Conservation (phyloP, 495 filamentous ascomycete species). For the Penicillium malachiteum region DNA sequence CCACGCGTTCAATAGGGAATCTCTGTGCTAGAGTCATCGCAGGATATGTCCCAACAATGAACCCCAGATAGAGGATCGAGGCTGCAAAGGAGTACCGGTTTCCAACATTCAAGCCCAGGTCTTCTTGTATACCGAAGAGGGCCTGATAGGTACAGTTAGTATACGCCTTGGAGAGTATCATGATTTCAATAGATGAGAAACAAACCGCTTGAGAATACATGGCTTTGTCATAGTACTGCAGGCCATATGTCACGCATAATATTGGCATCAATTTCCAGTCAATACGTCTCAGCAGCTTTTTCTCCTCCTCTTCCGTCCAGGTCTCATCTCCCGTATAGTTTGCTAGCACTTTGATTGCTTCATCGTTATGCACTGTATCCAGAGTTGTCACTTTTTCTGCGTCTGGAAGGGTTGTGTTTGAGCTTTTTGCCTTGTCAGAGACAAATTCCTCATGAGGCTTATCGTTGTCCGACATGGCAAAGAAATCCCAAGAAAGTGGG, state of each 20-base stretch:
- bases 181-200: constrained; percentile 8
- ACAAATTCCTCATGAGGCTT: constrained; percentile 11
- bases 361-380: constrained; percentile 45
- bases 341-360: constrained; percentile 42
- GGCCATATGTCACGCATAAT: constrained; percentile 25
- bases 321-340: constrained; percentile 40
- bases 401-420: constrained; percentile 5
- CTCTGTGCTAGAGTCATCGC: constrained; percentile 42
- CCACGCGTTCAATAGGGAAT: constrained; percentile 46
- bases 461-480: background rate
- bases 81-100: constrained; percentile 38
- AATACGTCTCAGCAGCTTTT: constrained; percentile 42
- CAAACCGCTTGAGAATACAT: constrained; percentile 48
- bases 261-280: constrained; percentile 47
- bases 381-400: constrained; percentile 16
- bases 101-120: constrained; percentile 35
- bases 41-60: constrained; percentile 47
- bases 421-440: constrained; percentile 12
- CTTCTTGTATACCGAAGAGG: constrained; percentile 29
- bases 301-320: constrained; percentile 47
- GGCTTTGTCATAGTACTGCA: constrained; percentile 54
- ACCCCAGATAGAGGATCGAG: constrained; percentile 50
- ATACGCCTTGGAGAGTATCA: background rate
- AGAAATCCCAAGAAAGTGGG: background rate
- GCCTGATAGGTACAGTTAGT: background rate